phyloP scores from a whole-genome alignment of 805 yeast species.

The Lipomyces orientalis region DNA sequence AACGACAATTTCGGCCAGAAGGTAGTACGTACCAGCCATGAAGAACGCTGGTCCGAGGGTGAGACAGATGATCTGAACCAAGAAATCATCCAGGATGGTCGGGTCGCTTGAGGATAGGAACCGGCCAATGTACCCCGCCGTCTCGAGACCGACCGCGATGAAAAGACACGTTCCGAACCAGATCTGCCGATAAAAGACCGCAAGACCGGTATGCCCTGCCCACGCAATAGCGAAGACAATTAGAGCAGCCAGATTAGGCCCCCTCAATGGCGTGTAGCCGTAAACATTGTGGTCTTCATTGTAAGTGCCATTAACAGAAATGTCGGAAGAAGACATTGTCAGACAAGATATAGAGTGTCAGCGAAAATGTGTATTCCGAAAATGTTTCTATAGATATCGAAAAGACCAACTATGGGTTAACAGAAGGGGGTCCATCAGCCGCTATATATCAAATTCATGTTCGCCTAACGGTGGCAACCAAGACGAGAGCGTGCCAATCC shows the following conservation, averaged over 20 bases:
- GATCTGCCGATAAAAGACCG: conserved; percentile 58
- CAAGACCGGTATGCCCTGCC: conserved; percentile 51
- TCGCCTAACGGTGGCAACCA: background rate
- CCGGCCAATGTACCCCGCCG: conserved; percentile 72
- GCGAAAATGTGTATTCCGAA: background rate
- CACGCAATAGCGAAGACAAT: conserved; percentile 59
- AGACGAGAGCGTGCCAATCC: background rate
- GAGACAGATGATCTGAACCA: conserved; percentile 69
- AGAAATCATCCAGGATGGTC: conserved; percentile 50
- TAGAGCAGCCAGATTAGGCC: conserved; percentile 65
- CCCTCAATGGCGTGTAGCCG: conserved; percentile 52
- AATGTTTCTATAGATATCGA: background rate
- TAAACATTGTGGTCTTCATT: conserved; percentile 10
- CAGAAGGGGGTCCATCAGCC: background rate
- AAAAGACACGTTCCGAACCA: conserved; percentile 69
- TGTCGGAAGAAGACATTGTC: background rate
- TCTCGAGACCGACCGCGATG: conserved; percentile 58
- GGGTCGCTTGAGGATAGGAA: conserved; percentile 50
- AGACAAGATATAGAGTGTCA: background rate
- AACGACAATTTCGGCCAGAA: conserved; percentile 69
- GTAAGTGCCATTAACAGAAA: background rate
- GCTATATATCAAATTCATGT: background rate
- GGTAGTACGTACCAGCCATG: conserved; percentile 81
- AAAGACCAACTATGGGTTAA: background rate
- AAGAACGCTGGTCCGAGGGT: conserved; percentile 83